These are phyloP conservation scores for Nannochloropsis gaditana DNA, from an alignment of 108 stramenopile genomes.

Conservation along the genomic window DNA sequence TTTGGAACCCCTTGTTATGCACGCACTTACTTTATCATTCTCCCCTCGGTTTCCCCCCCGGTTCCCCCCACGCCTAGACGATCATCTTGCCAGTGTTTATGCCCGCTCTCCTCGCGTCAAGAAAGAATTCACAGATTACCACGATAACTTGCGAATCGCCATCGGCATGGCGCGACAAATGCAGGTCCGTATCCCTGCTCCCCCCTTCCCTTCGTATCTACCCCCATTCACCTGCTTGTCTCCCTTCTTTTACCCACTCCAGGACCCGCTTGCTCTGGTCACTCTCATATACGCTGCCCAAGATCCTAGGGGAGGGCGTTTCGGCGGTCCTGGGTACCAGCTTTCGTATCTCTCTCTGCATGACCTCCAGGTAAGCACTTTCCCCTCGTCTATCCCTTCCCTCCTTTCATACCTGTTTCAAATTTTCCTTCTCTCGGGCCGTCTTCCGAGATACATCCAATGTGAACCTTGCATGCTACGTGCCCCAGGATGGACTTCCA, in stretches of 20 bases:
- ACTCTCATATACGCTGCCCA: background rate
- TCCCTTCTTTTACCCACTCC: background rate
- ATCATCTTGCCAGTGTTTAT: no score
- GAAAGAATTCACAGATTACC: background rate
- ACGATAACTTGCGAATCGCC: background rate
- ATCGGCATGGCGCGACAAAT: background rate
- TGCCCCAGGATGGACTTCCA: no score
- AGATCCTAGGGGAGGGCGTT: background rate
- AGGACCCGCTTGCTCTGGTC: background rate
- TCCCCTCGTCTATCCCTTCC: background rate
- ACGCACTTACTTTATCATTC: no score
- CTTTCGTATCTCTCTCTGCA: background rate
- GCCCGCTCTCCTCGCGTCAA: background rate
- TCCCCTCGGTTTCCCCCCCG: no score
- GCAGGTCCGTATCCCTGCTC: background rate
- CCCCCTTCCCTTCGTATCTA: background rate
- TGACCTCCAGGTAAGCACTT: background rate
- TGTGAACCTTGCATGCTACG: no score
- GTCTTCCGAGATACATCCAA: no score
- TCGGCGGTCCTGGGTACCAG: background rate
- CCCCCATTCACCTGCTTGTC: background rate
- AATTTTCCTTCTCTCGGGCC: background rate
- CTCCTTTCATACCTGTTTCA: background rate
- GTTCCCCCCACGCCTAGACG: no score
- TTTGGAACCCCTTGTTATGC: no score